phyloP scores from a whole-genome alignment of 2,329 filamentous ascomycete genomes.

The Fusarium avenaceum region DNA sequence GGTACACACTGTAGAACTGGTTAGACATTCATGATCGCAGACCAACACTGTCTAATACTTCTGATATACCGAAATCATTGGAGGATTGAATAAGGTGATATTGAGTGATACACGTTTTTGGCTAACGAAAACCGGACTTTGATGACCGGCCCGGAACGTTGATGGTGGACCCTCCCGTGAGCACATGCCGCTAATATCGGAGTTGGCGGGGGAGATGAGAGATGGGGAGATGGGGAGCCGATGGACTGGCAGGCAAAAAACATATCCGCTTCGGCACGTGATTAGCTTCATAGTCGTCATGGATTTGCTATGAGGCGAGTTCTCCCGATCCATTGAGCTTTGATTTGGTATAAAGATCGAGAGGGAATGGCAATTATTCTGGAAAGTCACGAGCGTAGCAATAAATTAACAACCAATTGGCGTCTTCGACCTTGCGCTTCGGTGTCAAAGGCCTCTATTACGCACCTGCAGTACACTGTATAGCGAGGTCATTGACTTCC shows the following conservation, averaged over 20 bases:
- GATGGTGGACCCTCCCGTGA: constrained; percentile 15
- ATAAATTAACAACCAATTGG: constrained; percentile 27
- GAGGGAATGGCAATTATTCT: background rate
- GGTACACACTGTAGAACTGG: background rate
- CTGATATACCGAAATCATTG: background rate
- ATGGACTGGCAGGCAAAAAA: constrained; percentile 36
- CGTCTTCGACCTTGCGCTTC: background rate
- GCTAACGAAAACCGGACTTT: constrained; percentile 36
- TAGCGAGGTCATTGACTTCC: constrained; percentile 28
- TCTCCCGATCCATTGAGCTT: constrained; percentile 34
- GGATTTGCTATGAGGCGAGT: constrained; percentile 36
- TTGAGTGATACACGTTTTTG: background rate
- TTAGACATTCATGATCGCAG: constrained; percentile 5
- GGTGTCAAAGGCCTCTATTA: constrained; percentile 13
- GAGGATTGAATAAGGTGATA: background rate
- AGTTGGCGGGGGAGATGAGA: constrained; percentile 33
- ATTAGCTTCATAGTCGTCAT: constrained; percentile 43
- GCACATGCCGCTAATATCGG: constrained; percentile 37
- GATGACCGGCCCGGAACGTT: constrained; percentile 26
- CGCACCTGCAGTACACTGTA: background rate
- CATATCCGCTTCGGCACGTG: constrained; percentile 46
- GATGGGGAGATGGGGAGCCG: constrained; percentile 33
- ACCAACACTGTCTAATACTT: background rate
- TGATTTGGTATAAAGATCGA: constrained; percentile 17
- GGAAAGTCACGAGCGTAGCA: background rate